Percentiles rank a stretch among this genome's conserved stretches.
Conservation (phyloP, 2,329 filamentous ascomycete species). For the Bipolaris oryzae region DNA sequence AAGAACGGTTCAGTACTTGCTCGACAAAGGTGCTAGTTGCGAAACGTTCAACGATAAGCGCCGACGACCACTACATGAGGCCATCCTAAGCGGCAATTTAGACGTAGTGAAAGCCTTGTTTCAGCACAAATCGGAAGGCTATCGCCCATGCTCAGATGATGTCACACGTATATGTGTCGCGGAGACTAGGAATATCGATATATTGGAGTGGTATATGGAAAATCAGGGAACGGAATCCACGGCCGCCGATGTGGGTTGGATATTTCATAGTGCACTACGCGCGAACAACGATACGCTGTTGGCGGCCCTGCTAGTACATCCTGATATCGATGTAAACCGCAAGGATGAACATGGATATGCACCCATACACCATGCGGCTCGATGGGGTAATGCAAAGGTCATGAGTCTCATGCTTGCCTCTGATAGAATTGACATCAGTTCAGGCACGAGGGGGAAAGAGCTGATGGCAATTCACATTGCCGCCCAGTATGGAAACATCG, state of each 20-base stretch:
- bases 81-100: background rate
- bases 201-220: background rate
- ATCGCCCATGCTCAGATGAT: no score
- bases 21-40: slow-evolving; percentile 2
- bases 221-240: no score
- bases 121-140: background rate
- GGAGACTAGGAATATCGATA: background rate
- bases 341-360: background rate
- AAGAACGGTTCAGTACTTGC: background rate
- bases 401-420: background rate
- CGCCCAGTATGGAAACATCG: background rate
- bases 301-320: background rate
- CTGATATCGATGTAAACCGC: background rate
- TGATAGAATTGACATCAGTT: background rate
- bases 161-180: background rate
- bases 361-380: background rate
- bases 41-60: background rate
- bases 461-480: background rate
- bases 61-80: slow-evolving; percentile 8
- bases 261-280: background rate
- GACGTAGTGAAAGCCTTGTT: background rate
- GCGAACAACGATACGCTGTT: background rate
- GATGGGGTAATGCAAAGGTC: background rate
- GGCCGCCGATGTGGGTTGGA: background rate
- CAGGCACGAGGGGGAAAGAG: fast-evolving